phyloP scores from a whole-genome alignment of 202 grass and related monocot species.

The Dendrocalamus latiflorus region DNA sequence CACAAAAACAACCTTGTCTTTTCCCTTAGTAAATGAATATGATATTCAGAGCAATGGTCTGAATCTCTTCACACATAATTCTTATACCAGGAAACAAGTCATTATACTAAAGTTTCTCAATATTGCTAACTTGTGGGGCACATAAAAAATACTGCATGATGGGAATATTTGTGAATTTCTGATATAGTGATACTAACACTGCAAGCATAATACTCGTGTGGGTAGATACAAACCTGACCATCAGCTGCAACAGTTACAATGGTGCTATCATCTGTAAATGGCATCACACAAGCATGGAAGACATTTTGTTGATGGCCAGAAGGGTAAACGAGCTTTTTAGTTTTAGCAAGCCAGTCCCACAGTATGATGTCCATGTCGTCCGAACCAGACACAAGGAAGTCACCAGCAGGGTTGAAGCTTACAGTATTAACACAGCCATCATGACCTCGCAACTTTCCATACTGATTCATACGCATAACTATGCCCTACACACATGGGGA shows the following conservation, averaged over 20 bases:
- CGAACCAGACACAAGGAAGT: slow-evolving; percentile 72
- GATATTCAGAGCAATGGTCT: not conserved
- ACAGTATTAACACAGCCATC: slow-evolving; percentile 70
- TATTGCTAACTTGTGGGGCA: not conserved
- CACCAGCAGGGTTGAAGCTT: slow-evolving; percentile 62
- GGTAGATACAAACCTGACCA: slow-evolving; percentile 58
- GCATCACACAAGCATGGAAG: slow-evolving; percentile 72
- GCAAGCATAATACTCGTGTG: not conserved
- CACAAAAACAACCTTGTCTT: no score
- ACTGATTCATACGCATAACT: slow-evolving; percentile 49
- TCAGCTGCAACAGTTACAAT: slow-evolving; percentile 68
- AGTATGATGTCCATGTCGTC: slow-evolving; percentile 71
- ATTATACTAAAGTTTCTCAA: not conserved
- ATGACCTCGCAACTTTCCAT: slow-evolving; percentile 66
- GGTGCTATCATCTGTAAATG: slow-evolving; percentile 59
- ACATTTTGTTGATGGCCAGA: slow-evolving; percentile 76
- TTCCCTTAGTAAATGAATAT: not conserved
- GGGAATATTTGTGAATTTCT: not conserved
- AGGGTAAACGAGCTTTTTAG: slow-evolving; percentile 54
- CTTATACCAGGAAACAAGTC: not conserved
- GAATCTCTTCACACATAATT: slow-evolving; percentile 13
- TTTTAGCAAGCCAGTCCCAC: slow-evolving; percentile 71
- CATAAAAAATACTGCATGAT: not conserved
- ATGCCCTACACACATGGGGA: slow-evolving; percentile 42
- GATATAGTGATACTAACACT: not conserved